Percentiles rank a stretch among this genome's conserved stretches.
Evolutionary conservation across 2,329 filamentous ascomycete genomes (phyloP).

Genomic region (Cladophialophora immunda): DNA sequence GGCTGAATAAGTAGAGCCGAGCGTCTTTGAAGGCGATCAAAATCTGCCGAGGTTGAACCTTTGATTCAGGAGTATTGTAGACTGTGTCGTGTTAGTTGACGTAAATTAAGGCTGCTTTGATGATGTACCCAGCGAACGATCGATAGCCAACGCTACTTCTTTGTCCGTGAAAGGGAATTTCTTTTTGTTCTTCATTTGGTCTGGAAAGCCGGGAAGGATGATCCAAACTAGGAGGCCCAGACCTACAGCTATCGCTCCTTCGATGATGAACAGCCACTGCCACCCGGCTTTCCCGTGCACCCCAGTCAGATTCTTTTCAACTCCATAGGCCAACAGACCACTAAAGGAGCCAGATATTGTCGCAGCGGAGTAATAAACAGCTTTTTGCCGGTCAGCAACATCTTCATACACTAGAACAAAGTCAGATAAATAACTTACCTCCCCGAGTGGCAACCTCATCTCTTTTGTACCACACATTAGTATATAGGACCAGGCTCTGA

Average conservation of each 20-base stretch:
- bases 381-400: too few species aligned
- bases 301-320: conserved; percentile 68
- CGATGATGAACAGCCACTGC: conserved; percentile 74
- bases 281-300: conserved; percentile 63
- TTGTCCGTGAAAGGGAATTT: conserved; percentile 12
- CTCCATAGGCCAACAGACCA: conserved; percentile 70
- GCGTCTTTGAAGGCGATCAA: conserved; percentile 19
- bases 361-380: conserved; percentile 68
- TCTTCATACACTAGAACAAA: too few species aligned
- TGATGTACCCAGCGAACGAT: too few species aligned
- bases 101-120: too few species aligned
- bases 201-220: conserved; percentile 72
- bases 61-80: conserved; percentile 10
- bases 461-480: conserved; percentile 22
- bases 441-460: conserved; percentile 21
- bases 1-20: conserved; percentile 14
- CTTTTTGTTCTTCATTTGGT: conserved; percentile 6
- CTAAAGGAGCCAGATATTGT: conserved; percentile 76
- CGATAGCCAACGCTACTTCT: neutral
- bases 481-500: conserved; percentile 13
- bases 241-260: conserved; percentile 70
- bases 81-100: conserved; percentile 9
- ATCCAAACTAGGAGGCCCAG: conserved; percentile 66
- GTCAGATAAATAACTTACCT: conserved; percentile 13
- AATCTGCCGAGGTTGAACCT: conserved; percentile 15